Conservation (phyloP, 371 early-diverging fungal species). For the Mortierella sp. region DNA sequence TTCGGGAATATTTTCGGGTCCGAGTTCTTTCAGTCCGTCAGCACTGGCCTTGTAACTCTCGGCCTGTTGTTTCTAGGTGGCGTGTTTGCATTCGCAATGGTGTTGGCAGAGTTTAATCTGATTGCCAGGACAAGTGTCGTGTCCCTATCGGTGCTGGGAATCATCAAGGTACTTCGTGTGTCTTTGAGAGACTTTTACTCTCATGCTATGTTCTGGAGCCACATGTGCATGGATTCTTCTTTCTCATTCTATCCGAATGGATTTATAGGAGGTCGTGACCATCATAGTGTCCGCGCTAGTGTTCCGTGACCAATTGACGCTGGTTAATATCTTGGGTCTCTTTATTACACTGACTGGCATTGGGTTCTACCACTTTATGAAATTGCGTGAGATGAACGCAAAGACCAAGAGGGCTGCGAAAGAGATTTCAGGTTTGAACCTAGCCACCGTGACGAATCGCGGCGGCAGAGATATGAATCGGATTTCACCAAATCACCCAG, state of each 20-base stretch:
- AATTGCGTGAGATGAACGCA: conserved; percentile 43
- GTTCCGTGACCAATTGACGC: conserved; percentile 72
- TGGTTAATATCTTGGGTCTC: conserved; percentile 69
- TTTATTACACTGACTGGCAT: conserved; percentile 73
- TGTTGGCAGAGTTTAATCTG: conserved; percentile 71
- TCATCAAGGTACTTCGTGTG: conserved; percentile 71
- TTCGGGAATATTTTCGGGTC: conserved; percentile 61
- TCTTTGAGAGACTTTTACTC: conserved; percentile 49
- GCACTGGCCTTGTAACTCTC: conserved; percentile 35
- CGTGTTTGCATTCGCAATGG: conserved; percentile 74
- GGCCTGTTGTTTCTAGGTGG: conserved; percentile 59
- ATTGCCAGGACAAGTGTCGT: conserved; percentile 76
- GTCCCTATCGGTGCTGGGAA: conserved; percentile 77
- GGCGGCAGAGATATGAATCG: conserved; percentile 3
- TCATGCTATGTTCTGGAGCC: too few relatives aligned
- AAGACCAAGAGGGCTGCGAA: conserved; percentile 17
- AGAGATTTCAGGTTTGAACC: conserved; percentile 24
- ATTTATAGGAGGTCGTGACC: conserved; percentile 73
- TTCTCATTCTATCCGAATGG: too few relatives aligned
- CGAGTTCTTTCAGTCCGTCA: conserved; percentile 19
- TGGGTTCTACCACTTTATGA: conserved; percentile 61
- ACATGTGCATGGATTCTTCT: conserved; percentile 59
- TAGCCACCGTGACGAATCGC: conserved; percentile 3
- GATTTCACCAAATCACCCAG: not conserved
- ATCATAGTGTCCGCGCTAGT: conserved; percentile 65